Evolutionary conservation across 1,284 basidiomycete genomes (phyloP), one percentile per base, ranked within the genome.

Genomic region (Sphaerobolus stellatus): DNA sequence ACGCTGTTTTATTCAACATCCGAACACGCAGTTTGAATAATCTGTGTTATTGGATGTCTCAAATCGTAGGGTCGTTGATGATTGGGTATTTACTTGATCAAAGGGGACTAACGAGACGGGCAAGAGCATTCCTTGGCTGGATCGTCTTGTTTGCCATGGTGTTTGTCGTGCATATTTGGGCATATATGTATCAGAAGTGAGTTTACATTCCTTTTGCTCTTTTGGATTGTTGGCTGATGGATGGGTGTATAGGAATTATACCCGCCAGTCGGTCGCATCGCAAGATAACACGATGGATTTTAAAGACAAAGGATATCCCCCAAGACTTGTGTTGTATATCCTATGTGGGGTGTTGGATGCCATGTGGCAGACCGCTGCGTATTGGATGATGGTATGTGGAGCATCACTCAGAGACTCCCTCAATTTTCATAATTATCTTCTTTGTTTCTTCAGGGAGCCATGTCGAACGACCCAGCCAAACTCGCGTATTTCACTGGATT

Each of bases 131-230:
- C 66, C 61, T 72, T 22, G 84, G 82, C 16, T 87, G 86, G 83
- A 59, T 55, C 3, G 67, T 87, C 27, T 72, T 89, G 7, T 69
- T 88, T 45, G 56, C 69, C 33, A 79, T 86, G 71, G 81, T 86
- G 16, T 84, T 86, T 63, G 68, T 80, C 43, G 78, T 84, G 7
- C 86, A 88, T 64, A 80, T 76, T 22, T 88, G 86, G 83, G 81
- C 74, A 0, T 88, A 81, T 65, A 79, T 83, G 66, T 88, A 88
- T 62, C 86, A 88, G 64, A 82, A 69, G 86, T 86, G 51, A 52
- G 71, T 68, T 5, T 8, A 3, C 7, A 40, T 30, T 8, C 41
- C 30, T 28, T n/a, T 4, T 38, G n/a, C 3, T 38, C 7, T 38
- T 38, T 38, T 25, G 14, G 5, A 49, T 56, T 40, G 36, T 50